Conservation (phyloP, 495 filamentous ascomycete genomes). For the Neurospora sublineolata region DNA sequence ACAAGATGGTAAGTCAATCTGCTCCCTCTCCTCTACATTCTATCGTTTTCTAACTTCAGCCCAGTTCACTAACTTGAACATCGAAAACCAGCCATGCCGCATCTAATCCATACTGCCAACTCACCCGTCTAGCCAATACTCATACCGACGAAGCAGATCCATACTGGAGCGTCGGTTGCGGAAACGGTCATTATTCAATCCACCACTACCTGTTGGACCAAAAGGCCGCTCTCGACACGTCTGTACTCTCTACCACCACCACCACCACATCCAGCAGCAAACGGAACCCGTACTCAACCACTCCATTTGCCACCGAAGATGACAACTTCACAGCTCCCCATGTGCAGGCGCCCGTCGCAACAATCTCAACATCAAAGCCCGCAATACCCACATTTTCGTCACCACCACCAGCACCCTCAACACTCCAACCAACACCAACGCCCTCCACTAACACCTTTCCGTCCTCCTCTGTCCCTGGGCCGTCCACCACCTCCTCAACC, state of each 20-base stretch:
- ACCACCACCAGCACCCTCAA: not conserved
- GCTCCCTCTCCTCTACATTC: not conserved
- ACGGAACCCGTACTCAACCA: not conserved
- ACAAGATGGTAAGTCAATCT: not conserved
- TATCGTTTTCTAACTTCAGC: not conserved
- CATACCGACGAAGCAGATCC: not conserved
- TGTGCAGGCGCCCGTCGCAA: not conserved
- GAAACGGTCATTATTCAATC: not conserved
- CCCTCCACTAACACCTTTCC: not conserved
- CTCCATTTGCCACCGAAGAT: not conserved
- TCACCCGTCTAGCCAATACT: not conserved
- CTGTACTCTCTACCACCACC: not conserved
- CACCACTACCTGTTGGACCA: not conserved
- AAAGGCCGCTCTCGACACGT: not conserved
- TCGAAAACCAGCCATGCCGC: not conserved
- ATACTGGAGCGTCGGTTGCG: not conserved
- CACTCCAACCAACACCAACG: not conserved
- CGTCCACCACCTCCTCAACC: not conserved
- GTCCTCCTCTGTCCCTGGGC: not conserved
- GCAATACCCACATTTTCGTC: not conserved
- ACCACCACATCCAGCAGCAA: not conserved
- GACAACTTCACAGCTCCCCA: not conserved
- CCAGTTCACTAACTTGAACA: not conserved
- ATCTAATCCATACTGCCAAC: not conserved
- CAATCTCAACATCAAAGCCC: not conserved